Base-by-base conservation (phyloP, 192 early-diverging fungal species). In the Entrophospora sp. region DNA sequence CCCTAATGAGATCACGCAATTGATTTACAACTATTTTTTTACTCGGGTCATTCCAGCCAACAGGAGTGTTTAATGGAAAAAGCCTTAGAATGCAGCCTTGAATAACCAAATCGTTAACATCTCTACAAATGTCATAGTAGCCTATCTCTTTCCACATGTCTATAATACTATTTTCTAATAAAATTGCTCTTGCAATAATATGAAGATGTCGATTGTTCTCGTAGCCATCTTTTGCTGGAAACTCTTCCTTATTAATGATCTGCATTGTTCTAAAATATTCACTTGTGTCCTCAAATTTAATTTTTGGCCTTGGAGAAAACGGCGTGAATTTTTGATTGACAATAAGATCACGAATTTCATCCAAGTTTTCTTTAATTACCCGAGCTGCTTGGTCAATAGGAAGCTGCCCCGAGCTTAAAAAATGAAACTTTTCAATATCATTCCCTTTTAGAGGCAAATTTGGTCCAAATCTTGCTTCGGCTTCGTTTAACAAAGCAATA, bases 381-480 rank as follows among this genome's bases (percentile, higher is more conserved):
- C 0, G n/a, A 9, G 32, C 16, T 5, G 62, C 44, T 5, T 64
- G 31, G 14, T 51, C 22, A 16, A 51, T 48, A 9, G 20, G 45
- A 16, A 36, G 20, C 0, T 30, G 62, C 5, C 62, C 46, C 0
- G 45, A 44, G 0, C 31, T 37, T 9, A 64, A 25, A 37, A 51
- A 51, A 2, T 48, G 48, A 38, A 64, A 49, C 14, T 51, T 13
- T 24, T 64, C 62, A 44, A 64, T 52, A 27, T 64, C 62, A 49
- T 64, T 64, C 20, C 46, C 62, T 1, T 46, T 28, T 1, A 43
- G 10, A 2, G 58, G 37, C 3, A 61, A 7, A 10, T 42, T 43
- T 28, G 7, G 6, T n/a, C 31, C 62, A 51, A 48, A 51, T 18
- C 38, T 44, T 25, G 48, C 20, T 8, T 16, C 18, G 0, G 30